These are phyloP conservation scores for Gastroboletus turbinatus DNA, from an alignment of 1,284 basidiomycete genomes.

Conservation along the genomic window DNA sequence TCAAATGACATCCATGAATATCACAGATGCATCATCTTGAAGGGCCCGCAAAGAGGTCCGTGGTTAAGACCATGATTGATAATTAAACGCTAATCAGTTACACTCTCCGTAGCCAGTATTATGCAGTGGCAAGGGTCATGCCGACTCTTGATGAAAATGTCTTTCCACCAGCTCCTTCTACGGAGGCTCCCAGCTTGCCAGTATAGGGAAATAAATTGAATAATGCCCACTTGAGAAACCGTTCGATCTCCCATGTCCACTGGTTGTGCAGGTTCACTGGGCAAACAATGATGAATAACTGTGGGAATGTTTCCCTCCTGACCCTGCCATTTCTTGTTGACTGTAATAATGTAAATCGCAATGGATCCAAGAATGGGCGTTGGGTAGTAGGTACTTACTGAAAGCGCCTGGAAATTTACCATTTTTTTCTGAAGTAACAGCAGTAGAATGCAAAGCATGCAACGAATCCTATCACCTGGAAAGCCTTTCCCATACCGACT, in stretches of 20 bases:
- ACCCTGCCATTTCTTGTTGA: background rate
- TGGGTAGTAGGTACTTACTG: no score
- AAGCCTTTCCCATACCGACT: no score
- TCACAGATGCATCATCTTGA: no score
- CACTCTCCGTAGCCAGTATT: background rate
- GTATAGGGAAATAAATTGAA: conserved; percentile 4
- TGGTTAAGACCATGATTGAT: no score
- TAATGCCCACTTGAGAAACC: background rate
- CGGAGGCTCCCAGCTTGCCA: background rate
- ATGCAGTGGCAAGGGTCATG: background rate
- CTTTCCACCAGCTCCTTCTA: background rate
- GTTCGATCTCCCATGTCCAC: conserved; percentile 1
- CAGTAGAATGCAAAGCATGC: no score
- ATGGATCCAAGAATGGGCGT: no score
- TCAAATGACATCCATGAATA: no score
- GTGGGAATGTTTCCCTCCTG: background rate
- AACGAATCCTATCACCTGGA: no score
- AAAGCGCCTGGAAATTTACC: no score
- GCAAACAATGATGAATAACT: conserved; percentile 4
- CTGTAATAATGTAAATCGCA: no score
- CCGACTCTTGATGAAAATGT: background rate
- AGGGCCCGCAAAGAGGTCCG: no score
- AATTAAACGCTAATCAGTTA: background rate
- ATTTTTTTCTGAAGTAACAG: no score
- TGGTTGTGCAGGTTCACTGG: conserved; percentile 1